Conservation (phyloP, 495 filamentous ascomycete species). For the Lasiosphaeria hispida region DNA sequence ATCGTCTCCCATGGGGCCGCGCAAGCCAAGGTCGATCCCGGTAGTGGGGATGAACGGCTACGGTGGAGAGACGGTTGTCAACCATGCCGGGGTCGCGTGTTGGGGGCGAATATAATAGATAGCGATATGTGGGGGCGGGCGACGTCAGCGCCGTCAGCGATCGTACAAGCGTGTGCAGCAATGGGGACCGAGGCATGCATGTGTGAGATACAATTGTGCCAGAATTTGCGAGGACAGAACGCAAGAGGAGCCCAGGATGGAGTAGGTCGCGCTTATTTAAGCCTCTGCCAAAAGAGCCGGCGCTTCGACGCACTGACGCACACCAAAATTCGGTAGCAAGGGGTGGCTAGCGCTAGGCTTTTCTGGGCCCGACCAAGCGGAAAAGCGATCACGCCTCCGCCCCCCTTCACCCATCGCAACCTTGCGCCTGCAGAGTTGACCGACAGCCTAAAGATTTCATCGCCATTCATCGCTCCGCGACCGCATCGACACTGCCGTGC, state of each 20-base stretch:
- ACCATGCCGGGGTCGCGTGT: too few relatives aligned
- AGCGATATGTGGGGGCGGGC: too few relatives aligned
- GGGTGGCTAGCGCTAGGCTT: constrained; percentile 23
- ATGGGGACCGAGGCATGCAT: too few relatives aligned
- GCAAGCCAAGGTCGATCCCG: too few relatives aligned
- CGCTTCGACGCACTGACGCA: constrained; percentile 8
- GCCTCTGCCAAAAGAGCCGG: constrained; percentile 22
- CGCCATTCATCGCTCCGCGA: constrained; percentile 19
- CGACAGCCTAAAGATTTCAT: constrained; percentile 18
- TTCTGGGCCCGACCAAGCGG: constrained; percentile 11
- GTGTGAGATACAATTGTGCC: too few relatives aligned
- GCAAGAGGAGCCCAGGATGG: not conserved
- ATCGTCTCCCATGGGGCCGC: too few relatives aligned
- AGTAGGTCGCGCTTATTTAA: constrained; percentile 25
- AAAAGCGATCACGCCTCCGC: constrained; percentile 30
- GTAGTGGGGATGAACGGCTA: too few relatives aligned
- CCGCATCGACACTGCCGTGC: constrained; percentile 2
- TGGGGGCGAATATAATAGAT: too few relatives aligned
- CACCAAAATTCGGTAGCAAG: not conserved
- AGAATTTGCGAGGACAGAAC: not conserved
- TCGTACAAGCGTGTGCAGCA: too few relatives aligned
- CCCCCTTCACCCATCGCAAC: constrained; percentile 32
- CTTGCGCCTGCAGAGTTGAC: constrained; percentile 28
- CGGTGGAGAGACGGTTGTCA: too few relatives aligned
- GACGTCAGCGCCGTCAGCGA: too few relatives aligned